Evolutionary conservation across 805 yeast species (phyloP), one percentile per base, ranked within the genome.

Genomic region (Pichia gijzeniarum): DNA sequence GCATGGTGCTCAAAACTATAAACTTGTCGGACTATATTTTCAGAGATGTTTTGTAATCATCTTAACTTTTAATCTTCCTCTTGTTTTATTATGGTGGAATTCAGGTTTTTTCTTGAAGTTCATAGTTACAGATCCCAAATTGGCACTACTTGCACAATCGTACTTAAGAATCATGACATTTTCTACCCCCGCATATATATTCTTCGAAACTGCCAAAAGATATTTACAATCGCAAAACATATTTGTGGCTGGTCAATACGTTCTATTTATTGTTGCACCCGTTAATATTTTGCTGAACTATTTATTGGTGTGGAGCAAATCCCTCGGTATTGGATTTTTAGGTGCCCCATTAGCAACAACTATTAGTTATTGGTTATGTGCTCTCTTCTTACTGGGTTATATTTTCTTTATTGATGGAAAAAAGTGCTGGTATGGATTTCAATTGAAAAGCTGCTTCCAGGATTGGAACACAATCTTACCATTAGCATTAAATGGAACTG

Each of bases 311-410:
- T 78, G 85, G 85, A 68, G 75, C 56, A 52, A 62, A 32, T 53
- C 48, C 7, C 55, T 77, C 40, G 77, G 77, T 1, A 45, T 73
- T 45, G 89, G 89, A 1, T 82, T 78, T 56, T 54, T 76, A 27
- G 89, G 88, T 18, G 87, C 88, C 3, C 87, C 89, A 27, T 64
- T 80, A 21, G 74, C 85, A 9, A 82, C 80, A 13, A 80, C 77
- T 1, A 70, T 79, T 21, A 78, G 83, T 25, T 76, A 81, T 57
- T 80, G 83, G 77, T 52, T 78, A 45, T 78, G 80, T 83, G 77
- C 81, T 21, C 27, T 67, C 19, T 63, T 74, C 45, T 59, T 81
- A 35, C 60, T 71, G 53, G 62, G 67, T 16, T 74, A 74, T 57
- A 69, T 69, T 13, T 60, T 53, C 37, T 61, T 58, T 33, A 64